Conservation (phyloP, 2,329 filamentous ascomycete species). For the Aspergillus tubingensis region DNA sequence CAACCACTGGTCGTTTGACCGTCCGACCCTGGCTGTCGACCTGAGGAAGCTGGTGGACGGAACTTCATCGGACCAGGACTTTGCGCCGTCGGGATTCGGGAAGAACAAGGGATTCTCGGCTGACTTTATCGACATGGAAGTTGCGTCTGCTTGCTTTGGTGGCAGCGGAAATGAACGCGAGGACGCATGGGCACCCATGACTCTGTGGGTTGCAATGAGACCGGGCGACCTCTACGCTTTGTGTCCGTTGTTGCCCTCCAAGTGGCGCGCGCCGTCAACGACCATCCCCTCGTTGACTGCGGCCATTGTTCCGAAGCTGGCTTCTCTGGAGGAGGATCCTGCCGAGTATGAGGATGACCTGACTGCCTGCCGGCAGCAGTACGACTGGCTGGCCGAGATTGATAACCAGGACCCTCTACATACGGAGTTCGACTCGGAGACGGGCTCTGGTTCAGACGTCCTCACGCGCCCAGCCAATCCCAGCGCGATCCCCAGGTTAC, state of each 20-base stretch:
- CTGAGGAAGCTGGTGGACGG: constrained; percentile 86
- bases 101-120: constrained; percentile 83
- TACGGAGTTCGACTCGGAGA: constrained; percentile 39
- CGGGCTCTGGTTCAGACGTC: constrained; percentile 51
- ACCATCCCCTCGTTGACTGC: constrained; percentile 81
- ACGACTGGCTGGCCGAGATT: constrained; percentile 60
- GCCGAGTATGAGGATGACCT: constrained; percentile 49
- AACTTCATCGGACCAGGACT: constrained; percentile 77
- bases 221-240: constrained; percentile 92
- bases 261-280: constrained; percentile 77
- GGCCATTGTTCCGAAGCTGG: constrained; percentile 73
- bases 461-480: constrained; percentile 57
- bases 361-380: constrained; percentile 55
- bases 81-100: constrained; percentile 71
- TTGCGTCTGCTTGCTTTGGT: constrained; percentile 86
- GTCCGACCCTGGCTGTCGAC: constrained; percentile 80
- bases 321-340: constrained; percentile 44
- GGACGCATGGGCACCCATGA: constrained; percentile 87
- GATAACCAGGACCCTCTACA: constrained; percentile 56
- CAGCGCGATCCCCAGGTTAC: constrained; percentile 60
- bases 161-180: constrained; percentile 62
- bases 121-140: constrained; percentile 90
- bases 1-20: constrained; percentile 84
- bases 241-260: constrained; percentile 82
- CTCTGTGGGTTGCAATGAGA: constrained; percentile 93